These are phyloP conservation scores for Nannochloris sp. DNA, from an alignment of 139 green algal species.

Conservation along the genomic window DNA sequence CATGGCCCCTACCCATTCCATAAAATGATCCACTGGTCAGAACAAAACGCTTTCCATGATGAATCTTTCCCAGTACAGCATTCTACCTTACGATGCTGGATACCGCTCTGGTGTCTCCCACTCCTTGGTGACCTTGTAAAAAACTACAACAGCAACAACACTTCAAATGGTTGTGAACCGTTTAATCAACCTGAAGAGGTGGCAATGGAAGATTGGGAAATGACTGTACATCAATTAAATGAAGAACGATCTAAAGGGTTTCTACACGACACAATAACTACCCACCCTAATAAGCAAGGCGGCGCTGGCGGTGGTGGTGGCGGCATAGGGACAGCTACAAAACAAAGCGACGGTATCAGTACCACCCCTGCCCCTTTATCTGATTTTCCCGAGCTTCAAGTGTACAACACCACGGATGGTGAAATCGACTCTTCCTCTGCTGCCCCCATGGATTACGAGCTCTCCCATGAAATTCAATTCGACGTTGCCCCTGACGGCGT, in stretches of 20 bases:
- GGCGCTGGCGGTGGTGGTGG: too few species aligned
- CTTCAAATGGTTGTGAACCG: neutral
- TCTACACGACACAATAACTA: too few species aligned
- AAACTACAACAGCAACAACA: too few species aligned
- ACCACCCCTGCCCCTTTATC: neutral
- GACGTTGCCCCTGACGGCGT: conserved; percentile 3
- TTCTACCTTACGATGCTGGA: neutral
- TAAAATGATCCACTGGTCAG: conserved; percentile 12
- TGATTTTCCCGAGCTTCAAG: conserved; percentile 1
- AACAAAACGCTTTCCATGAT: neutral
- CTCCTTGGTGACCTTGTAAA: neutral
- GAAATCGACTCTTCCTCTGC: neutral
- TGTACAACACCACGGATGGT: neutral
- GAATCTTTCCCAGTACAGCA: conserved; percentile 6
- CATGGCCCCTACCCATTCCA: neutral
- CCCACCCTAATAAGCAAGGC: too few species aligned
- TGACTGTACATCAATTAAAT: neutral
- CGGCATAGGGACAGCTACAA: too few species aligned
- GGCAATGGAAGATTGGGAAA: conserved; percentile 1
- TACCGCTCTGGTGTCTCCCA: conserved; percentile 24
- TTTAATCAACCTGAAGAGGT: neutral
- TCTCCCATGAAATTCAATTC: neutral
- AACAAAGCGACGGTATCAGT: too few species aligned
- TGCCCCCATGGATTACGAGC: conserved; percentile 4
- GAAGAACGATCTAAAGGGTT: neutral